These are phyloP conservation scores for Sugiyamaella mastotermitis DNA, from an alignment of 805 yeast genomes.

Conservation along the genomic window DNA sequence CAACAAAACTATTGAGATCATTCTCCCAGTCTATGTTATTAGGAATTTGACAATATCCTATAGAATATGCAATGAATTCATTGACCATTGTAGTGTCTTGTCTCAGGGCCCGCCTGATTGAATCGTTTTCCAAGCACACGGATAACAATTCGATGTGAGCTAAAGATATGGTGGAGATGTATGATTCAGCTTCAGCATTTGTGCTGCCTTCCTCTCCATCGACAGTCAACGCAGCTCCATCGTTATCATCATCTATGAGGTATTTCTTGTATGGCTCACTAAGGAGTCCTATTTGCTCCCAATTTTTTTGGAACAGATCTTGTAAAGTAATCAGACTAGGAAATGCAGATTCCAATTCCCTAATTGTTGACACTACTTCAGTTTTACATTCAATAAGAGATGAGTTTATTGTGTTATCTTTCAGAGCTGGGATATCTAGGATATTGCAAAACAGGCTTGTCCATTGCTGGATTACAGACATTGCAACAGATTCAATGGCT, in stretches of 20 bases:
- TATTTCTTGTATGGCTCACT: no score
- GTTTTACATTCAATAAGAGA: conserved; percentile 9
- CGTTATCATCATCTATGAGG: conserved; percentile 1
- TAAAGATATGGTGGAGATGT: neutral
- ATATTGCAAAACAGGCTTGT: conserved; percentile 7
- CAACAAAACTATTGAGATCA: conserved; percentile 65
- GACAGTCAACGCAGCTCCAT: neutral
- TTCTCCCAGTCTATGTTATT: conserved; percentile 36
- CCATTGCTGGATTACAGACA: conserved; percentile 13
- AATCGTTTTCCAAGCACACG: neutral
- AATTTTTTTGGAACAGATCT: conserved; percentile 6
- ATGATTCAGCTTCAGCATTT: no score
- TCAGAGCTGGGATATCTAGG: neutral
- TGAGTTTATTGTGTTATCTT: neutral
- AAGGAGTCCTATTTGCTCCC: no score
- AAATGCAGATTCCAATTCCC: conserved; percentile 10
- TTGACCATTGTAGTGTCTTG: neutral
- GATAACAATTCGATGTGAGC: neutral
- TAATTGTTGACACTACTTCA: conserved; percentile 9
- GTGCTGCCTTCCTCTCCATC: no score
- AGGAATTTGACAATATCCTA: neutral
- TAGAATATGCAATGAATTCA: neutral
- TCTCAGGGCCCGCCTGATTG: conserved; percentile 3
- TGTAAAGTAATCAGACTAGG: neutral
- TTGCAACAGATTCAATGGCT: conserved; percentile 6